These are phyloP conservation scores for Lepidium sativum DNA, from an alignment of 345 rosid species.

Conservation along the genomic window DNA sequence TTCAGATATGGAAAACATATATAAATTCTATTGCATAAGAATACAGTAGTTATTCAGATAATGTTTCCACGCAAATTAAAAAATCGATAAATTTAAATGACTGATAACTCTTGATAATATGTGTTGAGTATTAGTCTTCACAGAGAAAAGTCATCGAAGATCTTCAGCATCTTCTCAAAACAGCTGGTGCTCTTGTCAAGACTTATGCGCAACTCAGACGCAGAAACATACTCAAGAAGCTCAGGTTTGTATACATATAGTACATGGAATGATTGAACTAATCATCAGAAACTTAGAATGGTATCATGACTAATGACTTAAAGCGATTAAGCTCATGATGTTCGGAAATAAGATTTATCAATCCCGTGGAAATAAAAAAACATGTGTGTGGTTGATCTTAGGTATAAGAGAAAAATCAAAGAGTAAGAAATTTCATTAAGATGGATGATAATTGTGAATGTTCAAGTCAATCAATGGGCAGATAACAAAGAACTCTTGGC, in stretches of 20 bases:
- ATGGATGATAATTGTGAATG: slow-evolving; percentile 22
- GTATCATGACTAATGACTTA: neutral
- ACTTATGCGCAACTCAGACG: slow-evolving; percentile 11
- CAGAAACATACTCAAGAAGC: slow-evolving; percentile 13
- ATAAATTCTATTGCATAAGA: too few relatives aligned
- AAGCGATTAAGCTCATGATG: neutral
- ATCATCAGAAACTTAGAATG: neutral
- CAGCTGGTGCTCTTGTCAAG: neutral
- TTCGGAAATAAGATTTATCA: neutral
- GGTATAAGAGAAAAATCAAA: slow-evolving; percentile 15
- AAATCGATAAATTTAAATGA: too few relatives aligned
- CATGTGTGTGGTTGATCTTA: neutral
- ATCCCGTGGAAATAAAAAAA: neutral
- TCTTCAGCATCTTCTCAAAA: slow-evolving; percentile 1
- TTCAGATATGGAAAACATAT: too few relatives aligned
- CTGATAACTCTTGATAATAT: too few relatives aligned
- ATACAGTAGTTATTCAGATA: too few relatives aligned
- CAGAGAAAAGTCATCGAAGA: neutral
- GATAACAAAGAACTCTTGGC: slow-evolving; percentile 2
- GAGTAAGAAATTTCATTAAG: slow-evolving; percentile 21
- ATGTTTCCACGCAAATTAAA: too few relatives aligned
- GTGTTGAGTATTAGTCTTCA: neutral
- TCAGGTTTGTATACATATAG: neutral
- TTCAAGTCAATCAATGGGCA: slow-evolving; percentile 13
- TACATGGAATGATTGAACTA: neutral